Evolutionary conservation across 73 alveolate species (phyloP).

Genomic region (Paramecium bursaria): DNA sequence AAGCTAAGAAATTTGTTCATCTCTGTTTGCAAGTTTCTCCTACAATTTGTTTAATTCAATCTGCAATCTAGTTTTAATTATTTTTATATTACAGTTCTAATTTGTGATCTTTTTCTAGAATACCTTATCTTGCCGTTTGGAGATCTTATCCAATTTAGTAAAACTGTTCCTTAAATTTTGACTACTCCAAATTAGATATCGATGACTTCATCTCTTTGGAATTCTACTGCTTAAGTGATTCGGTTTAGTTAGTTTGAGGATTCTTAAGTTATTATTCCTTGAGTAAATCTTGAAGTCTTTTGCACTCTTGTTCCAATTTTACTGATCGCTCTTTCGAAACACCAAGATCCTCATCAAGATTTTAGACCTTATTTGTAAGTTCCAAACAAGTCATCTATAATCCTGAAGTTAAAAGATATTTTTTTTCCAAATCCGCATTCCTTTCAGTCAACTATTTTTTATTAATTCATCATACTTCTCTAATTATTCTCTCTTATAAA

Average conservation of each 20-base stretch:
- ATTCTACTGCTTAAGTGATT: too few species aligned
- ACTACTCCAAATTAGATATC: too few species aligned
- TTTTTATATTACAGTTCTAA: not conserved
- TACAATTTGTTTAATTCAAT: conserved; percentile 11
- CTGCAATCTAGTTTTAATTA: too few species aligned
- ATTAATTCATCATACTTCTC: not conserved
- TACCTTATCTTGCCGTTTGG: too few species aligned
- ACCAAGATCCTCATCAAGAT: conserved; percentile 15
- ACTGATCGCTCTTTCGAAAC: conserved; percentile 8
- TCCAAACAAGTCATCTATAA: conserved; percentile 23
- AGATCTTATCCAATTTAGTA: too few species aligned
- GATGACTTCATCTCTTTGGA: too few species aligned
- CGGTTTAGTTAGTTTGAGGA: too few species aligned
- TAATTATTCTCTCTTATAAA: conserved; percentile 12
- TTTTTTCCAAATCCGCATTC: conserved; percentile 32
- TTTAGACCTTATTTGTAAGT: not conserved
- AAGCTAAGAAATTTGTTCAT: not conserved
- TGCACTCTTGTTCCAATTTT: conserved; percentile 27
- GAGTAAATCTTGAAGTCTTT: conserved; percentile 3
- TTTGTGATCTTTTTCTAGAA: conserved; percentile 43
- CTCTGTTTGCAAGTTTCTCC: not conserved
- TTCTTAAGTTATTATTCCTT: too few species aligned
- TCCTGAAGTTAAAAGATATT: not conserved
- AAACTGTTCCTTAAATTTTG: too few species aligned
- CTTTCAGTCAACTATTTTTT: conserved; percentile 5